Percentiles rank a stretch among this genome's conserved stretches.
These are phyloP conservation scores for Aureobasidium sp. DNA, from an alignment of 2,329 filamentous ascomycete species.

Conservation along the genomic window DNA sequence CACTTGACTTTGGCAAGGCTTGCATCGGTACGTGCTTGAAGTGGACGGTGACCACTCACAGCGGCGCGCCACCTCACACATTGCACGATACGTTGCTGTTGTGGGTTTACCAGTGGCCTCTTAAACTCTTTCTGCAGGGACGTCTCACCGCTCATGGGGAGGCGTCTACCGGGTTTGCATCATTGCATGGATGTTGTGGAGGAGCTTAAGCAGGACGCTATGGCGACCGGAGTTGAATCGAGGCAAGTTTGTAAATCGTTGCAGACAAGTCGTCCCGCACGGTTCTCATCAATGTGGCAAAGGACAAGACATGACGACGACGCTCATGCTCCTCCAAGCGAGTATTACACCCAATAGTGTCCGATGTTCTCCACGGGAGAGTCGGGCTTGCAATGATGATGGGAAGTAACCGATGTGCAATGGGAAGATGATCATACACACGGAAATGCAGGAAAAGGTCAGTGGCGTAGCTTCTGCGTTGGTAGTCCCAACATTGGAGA, in stretches of 20 bases:
- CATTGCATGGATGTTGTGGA: conserved; percentile 6
- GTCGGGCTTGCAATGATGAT: background rate
- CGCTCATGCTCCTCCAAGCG: background rate
- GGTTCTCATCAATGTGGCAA: background rate
- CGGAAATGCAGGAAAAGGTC: background rate
- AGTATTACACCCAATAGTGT: background rate
- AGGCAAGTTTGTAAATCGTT: background rate
- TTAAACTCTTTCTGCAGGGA: conserved; percentile 6
- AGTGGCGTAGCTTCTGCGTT: conserved; percentile 1
- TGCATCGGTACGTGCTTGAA: conserved; percentile 10
- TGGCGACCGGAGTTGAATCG: background rate
- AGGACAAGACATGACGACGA: background rate
- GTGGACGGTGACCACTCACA: background rate
- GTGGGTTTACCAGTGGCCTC: background rate
- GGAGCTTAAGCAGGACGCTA: conserved; percentile 1
- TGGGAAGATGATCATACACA: background rate
- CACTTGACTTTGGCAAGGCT: conserved; percentile 5
- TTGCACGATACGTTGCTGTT: background rate
- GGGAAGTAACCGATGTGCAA: background rate
- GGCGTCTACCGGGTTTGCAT: conserved; percentile 13
- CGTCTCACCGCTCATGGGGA: conserved; percentile 7
- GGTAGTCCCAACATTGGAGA: background rate
- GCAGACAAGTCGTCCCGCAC: background rate
- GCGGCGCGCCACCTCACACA: conserved; percentile 3
- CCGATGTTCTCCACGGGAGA: background rate